Evolutionary conservation across 2,329 filamentous ascomycete species (phyloP), one percentile per base, ranked within the genome.

Genomic region (Mycocentrospora acerina): DNA sequence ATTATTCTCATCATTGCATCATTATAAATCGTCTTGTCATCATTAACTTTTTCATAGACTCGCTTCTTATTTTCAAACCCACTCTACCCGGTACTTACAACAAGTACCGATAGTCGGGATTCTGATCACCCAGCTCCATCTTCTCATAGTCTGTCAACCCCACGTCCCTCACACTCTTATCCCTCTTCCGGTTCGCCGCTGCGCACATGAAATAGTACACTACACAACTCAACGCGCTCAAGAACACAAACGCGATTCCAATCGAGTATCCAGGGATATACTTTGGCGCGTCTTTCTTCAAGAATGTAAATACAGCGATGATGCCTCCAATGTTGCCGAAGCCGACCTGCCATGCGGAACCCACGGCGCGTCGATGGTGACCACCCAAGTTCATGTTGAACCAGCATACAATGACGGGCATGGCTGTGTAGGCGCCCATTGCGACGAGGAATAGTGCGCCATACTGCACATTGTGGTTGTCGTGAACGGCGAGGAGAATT

Each of bases 361-460:
- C 75, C 0, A 78, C 69, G 4, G 70, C 61, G 27, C 75, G 66
- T 3, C 75, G 59, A 42, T 75, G 74, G 40, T 78, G 76, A 2
- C 73, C 72, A 10, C 74, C 70, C 1, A 78, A 63, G 40, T 79
- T 78, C 73, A 77, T 76, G 36, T 74, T 75, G 62, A 76, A 76
- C 74, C 74, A 78, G 47, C 75, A 78, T 4, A 74, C 69, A 29
- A 90, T 81, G 19, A 95, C 83, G 0, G 91, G 90, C 85, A 95
- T 90, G n/a, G 90, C 88, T 1, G 82, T 83, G 68, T 94, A 96
- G 0, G 80, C 78, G 33, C 88, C 88, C 71, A 83, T 83, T 2
- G 87, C 85, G 33, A 94, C 81, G 22, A 96, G 72, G 72, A 94
- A 95, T 0, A 96, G 76, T 0, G 85, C 87, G 0, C 75, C 85